A percentile compares a stretch with the other conserved stretches of the same genome.
These are phyloP conservation scores for Balamuthia mandrillaris DNA, from an alignment of 208 protist species.

Conservation along the genomic window DNA sequence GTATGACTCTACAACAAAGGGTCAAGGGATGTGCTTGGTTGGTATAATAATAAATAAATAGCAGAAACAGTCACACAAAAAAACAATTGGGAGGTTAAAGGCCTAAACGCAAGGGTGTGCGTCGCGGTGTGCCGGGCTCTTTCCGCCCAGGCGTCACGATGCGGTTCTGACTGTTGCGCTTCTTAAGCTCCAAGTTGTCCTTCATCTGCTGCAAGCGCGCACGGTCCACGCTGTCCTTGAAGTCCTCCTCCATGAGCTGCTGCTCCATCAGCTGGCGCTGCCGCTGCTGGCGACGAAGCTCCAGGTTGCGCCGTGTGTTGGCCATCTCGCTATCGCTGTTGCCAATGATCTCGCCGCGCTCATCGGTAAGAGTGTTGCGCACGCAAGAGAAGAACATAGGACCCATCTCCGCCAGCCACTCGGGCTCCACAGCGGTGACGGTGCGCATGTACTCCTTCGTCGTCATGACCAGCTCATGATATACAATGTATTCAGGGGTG, in stretches of 20 bases:
- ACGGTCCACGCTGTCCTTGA: not conserved
- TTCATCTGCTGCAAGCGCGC: constrained; percentile 29
- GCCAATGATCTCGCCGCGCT: too few relatives aligned
- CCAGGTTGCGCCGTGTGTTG: too few relatives aligned
- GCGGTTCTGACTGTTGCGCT: constrained; percentile 1
- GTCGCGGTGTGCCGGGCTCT: constrained; percentile 4
- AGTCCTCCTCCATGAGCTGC: constrained; percentile 25
- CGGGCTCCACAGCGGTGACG: constrained; percentile 93
- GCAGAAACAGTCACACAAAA: too few relatives aligned
- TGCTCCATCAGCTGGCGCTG: constrained; percentile 21
- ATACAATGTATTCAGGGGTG: constrained; percentile 95
- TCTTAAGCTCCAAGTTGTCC: constrained; percentile 15
- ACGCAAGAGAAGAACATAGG: constrained; percentile 78
- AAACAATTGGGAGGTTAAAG: not conserved
- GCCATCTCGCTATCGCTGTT: too few relatives aligned
- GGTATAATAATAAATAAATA: too few relatives aligned
- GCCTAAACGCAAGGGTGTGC: constrained; percentile 14
- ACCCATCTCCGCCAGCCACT: constrained; percentile 92
- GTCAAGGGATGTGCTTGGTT: too few relatives aligned
- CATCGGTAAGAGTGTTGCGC: not conserved
- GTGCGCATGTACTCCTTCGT: constrained; percentile 93
- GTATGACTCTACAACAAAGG: too few relatives aligned
- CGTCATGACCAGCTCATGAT: constrained; percentile 96
- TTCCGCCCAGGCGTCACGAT: constrained; percentile 6
- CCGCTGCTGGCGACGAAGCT: constrained; percentile 4